Evolutionary conservation across 257 asterid genomes (phyloP).

Genomic region (Prunella vulgaris): DNA sequence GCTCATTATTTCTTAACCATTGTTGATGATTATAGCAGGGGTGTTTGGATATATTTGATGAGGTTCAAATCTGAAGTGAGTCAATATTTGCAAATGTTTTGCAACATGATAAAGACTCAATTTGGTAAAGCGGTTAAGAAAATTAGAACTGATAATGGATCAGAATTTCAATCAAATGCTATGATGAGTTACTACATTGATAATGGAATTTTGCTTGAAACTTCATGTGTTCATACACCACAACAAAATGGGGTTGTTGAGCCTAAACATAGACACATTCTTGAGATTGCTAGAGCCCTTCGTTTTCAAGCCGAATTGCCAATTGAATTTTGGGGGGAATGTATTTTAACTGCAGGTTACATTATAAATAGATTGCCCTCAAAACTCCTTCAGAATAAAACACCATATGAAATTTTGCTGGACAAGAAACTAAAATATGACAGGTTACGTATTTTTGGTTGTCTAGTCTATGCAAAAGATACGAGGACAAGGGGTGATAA

Average conservation of each 20-base stretch:
- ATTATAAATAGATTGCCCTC: too few relatives aligned
- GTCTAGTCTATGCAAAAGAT: neutral
- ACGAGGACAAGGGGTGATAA: neutral
- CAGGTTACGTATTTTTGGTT: neutral
- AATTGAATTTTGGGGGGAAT: too few relatives aligned
- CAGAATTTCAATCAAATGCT: neutral
- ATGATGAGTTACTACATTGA: neutral
- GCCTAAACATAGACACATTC: neutral
- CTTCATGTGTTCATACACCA: neutral
- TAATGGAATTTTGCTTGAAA: neutral
- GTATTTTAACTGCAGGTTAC: too few relatives aligned
- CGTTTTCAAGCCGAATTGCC: too few relatives aligned
- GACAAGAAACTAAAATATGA: neutral
- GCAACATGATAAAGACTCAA: neutral
- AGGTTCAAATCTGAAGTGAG: neutral
- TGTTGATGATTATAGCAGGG: too few relatives aligned
- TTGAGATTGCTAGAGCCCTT: too few relatives aligned
- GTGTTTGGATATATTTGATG: too few relatives aligned
- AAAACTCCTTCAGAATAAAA: too few relatives aligned
- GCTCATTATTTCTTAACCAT: too few relatives aligned
- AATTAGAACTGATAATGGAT: neutral
- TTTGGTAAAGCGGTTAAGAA: neutral
- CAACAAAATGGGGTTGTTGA: neutral
- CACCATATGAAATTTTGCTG: neutral
- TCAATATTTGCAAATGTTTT: neutral